Base-by-base conservation (phyloP, 306 rosid species). In the Begonia loranthoides region DNA sequence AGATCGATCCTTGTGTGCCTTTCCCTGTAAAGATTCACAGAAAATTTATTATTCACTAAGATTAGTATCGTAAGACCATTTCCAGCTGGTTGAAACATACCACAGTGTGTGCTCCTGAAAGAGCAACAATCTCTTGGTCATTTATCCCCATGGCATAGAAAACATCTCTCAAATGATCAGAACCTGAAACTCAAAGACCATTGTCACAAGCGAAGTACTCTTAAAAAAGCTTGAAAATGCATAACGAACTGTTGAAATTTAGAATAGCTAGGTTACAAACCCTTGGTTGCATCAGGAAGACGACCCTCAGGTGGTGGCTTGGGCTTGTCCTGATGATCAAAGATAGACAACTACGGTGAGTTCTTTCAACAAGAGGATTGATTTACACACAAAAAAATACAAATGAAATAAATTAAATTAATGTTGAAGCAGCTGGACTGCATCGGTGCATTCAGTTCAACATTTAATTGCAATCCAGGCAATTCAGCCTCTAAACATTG, bases 91-190 rank as follows among this genome's bases (percentile, higher is more conserved):
- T 41, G 5, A 48, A 60, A 66, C 73, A 44, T 40, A 82, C 83
- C 87, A 82, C 65, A 12, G 93, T 82, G 69, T 82, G 93, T 13
- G 63, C 87, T 24, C 93, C 93, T 15, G 87, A 76, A 47, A 82
- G 57, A 50, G 75, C 87, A 51, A 76, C 93, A 45, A 79, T 76
- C 13, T 79, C 93, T 61, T 69, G 68, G 57, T 79, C 83, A 61
- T 62, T 68, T 1, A 82, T 76, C 22, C 93, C 87, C 87, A 82
- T 79, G 43, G 66, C 66, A 8, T 79, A 76, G 62, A 82, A 79
- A 3, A 82, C 63, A 63, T 71, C 81, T 73, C 87, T 82, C 62
- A 79, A 9, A 64, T 79, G 87, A 48, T 76, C 87, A n/a, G 69
- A 54, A 38, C 93, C 93, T 75, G 38, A 16, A 19, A 69, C 15